Conservation (phyloP, 208 protist species). For the Acanthamoeba lenticulata region DNA sequence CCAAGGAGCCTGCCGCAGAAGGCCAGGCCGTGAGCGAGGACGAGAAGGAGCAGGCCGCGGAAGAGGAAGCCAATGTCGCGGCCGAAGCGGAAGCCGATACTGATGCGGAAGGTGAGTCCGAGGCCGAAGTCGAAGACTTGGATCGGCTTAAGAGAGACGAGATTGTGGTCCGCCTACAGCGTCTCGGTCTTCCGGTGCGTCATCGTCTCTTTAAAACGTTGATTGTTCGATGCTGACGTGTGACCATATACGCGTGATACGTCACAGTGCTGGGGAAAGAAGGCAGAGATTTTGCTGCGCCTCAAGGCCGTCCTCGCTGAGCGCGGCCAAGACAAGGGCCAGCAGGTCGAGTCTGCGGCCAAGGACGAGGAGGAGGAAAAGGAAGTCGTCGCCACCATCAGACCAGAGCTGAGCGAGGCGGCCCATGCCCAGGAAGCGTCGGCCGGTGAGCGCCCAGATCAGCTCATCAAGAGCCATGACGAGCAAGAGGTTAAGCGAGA, state of each 20-base stretch:
- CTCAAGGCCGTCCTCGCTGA: conserved; percentile 1
- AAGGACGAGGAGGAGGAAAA: background rate
- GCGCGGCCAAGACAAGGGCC: background rate
- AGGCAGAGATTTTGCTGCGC: background rate
- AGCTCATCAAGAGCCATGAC: background rate
- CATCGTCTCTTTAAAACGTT: background rate
- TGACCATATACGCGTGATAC: background rate
- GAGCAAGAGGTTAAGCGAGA: no score
- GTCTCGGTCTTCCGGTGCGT: background rate
- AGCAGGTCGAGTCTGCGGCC: background rate
- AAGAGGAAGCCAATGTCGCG: background rate
- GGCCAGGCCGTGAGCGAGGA: no score
- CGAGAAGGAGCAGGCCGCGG: background rate
- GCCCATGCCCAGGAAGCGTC: background rate
- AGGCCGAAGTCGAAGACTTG: background rate
- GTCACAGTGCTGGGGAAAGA: background rate
- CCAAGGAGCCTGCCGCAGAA: no score
- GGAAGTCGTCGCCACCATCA: background rate
- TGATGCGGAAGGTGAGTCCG: background rate
- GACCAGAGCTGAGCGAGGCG: background rate
- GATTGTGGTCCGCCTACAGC: background rate
- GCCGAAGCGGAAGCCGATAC: no score
- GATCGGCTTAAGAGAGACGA: conserved; percentile 44
- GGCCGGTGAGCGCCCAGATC: no score
- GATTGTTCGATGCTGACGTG: background rate